Percentiles rank a stretch among this genome's conserved stretches.
Evolutionary conservation across 1,139 yeast species (phyloP).

Genomic region (Diutina neorugosa): DNA sequence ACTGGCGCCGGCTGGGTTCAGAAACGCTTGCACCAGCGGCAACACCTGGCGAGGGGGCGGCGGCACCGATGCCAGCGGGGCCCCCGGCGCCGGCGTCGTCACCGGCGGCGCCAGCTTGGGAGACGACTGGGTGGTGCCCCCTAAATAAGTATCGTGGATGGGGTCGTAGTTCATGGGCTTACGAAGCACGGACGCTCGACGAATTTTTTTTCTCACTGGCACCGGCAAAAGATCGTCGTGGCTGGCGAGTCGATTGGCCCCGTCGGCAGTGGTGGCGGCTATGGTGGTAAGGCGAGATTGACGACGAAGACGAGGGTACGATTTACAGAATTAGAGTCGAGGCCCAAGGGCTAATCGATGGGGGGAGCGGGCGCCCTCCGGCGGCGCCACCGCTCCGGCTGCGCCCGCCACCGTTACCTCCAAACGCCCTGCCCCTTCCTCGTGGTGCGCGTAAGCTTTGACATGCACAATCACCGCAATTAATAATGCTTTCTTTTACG

Average conservation of each 20-base stretch:
- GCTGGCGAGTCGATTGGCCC: neutral
- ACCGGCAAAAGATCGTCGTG: neutral
- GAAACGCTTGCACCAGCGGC: conserved; percentile 1
- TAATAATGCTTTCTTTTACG: neutral
- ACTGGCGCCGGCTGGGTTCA: neutral
- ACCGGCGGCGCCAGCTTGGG: neutral
- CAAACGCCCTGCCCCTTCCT: neutral
- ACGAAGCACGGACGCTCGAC: neutral
- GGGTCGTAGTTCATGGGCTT: conserved; percentile 10
- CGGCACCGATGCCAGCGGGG: neutral
- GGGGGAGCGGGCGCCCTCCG: neutral
- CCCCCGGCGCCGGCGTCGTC: neutral
- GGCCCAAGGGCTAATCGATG: no score
- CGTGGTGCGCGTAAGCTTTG: neutral
- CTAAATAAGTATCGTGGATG: conserved; percentile 8
- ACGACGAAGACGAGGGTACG: neutral
- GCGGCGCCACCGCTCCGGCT: no score
- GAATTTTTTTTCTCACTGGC: neutral
- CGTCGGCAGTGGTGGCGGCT: neutral
- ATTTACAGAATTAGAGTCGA: neutral
- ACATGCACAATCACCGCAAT: neutral
- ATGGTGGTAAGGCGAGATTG: neutral
- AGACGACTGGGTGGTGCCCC: neutral
- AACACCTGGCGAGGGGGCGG: neutral
- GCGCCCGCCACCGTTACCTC: neutral